Conservation (phyloP, 768 basidiomycete species). For the Calocera viscosa region DNA sequence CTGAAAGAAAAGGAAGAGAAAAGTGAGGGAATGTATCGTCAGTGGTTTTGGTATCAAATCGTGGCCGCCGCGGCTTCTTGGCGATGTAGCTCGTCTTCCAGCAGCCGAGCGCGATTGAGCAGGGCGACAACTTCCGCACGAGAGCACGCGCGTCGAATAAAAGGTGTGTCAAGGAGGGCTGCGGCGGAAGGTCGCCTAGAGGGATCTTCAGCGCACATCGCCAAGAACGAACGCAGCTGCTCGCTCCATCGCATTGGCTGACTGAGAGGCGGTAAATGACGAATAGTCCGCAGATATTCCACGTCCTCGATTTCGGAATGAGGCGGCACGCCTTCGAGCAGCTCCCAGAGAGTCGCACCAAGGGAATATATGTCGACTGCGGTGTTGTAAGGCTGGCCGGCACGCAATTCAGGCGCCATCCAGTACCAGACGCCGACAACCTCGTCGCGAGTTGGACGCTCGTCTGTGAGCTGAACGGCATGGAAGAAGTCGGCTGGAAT, state of each 20-base stretch:
- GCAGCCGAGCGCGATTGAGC: constrained; percentile 51
- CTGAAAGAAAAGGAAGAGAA: not conserved
- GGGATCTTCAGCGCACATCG: not conserved
- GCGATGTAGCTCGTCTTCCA: constrained; percentile 37
- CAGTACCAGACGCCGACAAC: constrained; percentile 63
- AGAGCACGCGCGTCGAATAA: constrained; percentile 56
- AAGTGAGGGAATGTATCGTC: not conserved
- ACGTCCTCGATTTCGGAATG: constrained; percentile 1
- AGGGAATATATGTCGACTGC: constrained; percentile 72
- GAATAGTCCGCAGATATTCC: not conserved
- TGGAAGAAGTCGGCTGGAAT: constrained; percentile 64
- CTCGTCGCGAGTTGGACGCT: constrained; percentile 42
- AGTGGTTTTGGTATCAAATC: constrained; percentile 5
- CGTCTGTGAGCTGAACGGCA: constrained; percentile 47
- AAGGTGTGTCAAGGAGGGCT: constrained; percentile 37
- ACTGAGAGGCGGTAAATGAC: not conserved
- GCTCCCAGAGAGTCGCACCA: constrained; percentile 74
- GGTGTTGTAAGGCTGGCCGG: constrained; percentile 51
- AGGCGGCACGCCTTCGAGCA: constrained; percentile 62
- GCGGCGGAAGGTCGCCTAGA: not conserved
- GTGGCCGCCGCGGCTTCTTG: not conserved
- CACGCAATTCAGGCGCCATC: constrained; percentile 43
- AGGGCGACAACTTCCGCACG: constrained; percentile 55
- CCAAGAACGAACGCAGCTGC: not conserved
- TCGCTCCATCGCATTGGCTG: not conserved